Evolutionary conservation across 768 basidiomycete genomes (phyloP), one percentile per base, ranked within the genome.

Genomic region (Termitomyces sp.): DNA sequence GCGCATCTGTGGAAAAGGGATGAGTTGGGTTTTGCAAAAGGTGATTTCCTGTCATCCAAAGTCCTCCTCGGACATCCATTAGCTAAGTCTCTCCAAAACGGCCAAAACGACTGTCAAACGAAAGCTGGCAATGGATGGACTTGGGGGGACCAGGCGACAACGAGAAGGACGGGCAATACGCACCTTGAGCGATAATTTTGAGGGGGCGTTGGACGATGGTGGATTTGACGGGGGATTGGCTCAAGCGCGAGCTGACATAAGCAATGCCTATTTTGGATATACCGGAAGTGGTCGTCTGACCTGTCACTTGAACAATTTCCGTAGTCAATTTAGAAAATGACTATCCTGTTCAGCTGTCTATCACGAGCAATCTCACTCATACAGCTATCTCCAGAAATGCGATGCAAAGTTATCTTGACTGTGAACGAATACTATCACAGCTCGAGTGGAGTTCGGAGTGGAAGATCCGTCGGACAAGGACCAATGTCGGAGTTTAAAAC

Each of bases 1-100:
- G 79, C 90, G 90, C 92, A 94, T 94, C 91, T 94, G 71, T 45
- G 64, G 69, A 65, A 67, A 62, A 60, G 28, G 7, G 35, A 62
- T 69, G 66, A 78, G 78, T 79, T 46, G 46, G 59, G 69, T 72
- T 72, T 73, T 78, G 79, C 72, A 80, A 70, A 69, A 56, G 36
- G 44, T 32, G 38, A 11, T 57, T 33, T 44, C 68, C 51, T 39
- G 61, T 60, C 75, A 81, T 81, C 80, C 80, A 76, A 65, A 62
- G 61, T 58, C 58, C 24, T 46, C 59, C 24, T 53, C 24, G 7
- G 16, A 57, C 69, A 68, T 68, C 67, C 67, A 68, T 55, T 59
- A 61, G 52, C 66, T 62, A 53, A 46, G 42, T 46, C 32, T 39
- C 40, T 9, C 61, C 57, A 65, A 68, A 67, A 64, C 61, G 22